Conservation (phyloP, 352 stramenopile species). For the Phytophthora pini region DNA sequence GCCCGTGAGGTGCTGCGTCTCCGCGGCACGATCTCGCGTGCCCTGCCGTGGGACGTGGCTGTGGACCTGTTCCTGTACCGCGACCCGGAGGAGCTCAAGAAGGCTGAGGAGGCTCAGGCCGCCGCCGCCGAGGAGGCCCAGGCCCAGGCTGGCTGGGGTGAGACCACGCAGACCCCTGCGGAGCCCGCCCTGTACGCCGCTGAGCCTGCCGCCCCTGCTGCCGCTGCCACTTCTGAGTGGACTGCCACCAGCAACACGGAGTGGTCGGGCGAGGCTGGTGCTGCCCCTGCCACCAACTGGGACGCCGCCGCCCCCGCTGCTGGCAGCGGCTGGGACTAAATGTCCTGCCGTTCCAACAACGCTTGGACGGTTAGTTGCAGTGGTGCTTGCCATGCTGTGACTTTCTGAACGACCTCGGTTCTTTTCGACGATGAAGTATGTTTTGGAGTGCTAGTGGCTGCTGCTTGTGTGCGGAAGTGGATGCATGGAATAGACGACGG, state of each 20-base stretch:
- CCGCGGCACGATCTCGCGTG: conserved; percentile 95
- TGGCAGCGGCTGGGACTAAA: conserved; percentile 86
- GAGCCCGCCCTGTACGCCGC: conserved; percentile 64
- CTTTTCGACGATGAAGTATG: conserved; percentile 37
- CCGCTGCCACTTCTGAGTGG: conserved; percentile 66
- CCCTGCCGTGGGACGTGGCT: conserved; percentile 97
- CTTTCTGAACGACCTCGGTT: conserved; percentile 30
- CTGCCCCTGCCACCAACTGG: conserved; percentile 50
- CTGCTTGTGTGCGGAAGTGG: conserved; percentile 28
- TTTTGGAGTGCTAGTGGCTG: conserved; percentile 16
- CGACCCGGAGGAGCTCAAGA: conserved; percentile 99
- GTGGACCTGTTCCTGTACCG: conserved; percentile 99
- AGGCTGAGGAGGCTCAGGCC: conserved; percentile 97
- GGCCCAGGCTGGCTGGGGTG: conserved; percentile 74
- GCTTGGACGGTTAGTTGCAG: conserved; percentile 24
- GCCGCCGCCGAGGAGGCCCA: conserved; percentile 81
- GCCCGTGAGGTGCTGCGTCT: conserved; percentile 98
- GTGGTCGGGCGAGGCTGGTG: conserved; percentile 79
- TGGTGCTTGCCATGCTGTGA: conserved; percentile 21
- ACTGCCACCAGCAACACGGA: conserved; percentile 67
- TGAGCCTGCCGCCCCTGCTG: conserved; percentile 56
- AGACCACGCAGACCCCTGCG: conserved; percentile 57
- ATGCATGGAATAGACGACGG: conserved; percentile 94
- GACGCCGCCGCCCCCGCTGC: conserved; percentile 60
- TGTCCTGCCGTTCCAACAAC: conserved; percentile 8